phyloP scores from a whole-genome alignment of 2,329 filamentous ascomycete species.

The Chalaropsis ovoidea region DNA sequence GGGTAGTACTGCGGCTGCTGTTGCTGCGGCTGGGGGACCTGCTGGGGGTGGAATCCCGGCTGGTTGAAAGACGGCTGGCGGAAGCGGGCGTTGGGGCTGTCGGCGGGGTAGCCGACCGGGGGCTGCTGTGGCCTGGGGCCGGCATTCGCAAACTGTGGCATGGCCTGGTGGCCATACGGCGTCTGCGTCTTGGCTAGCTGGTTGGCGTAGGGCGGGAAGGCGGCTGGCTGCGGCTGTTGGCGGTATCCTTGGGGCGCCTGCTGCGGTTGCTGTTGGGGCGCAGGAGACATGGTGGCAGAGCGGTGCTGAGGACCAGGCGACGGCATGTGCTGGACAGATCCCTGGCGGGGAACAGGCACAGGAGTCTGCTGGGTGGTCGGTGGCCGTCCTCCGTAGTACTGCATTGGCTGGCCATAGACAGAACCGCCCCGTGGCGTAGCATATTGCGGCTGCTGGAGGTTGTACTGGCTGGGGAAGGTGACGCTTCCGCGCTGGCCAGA shows the following conservation, averaged over 20 bases:
- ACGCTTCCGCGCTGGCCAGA: constrained; percentile 29
- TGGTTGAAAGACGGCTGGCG: constrained; percentile 32
- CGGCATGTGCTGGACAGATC: constrained; percentile 22
- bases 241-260: constrained; percentile 33
- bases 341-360: constrained; percentile 24
- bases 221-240: constrained; percentile 19
- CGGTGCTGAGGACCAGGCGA: constrained; percentile 24
- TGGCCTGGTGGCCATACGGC: constrained; percentile 43
- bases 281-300: constrained; percentile 31
- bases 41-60: constrained; percentile 32
- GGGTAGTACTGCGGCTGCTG: constrained; percentile 31
- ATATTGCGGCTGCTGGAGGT: constrained; percentile 15
- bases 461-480: constrained; percentile 38
- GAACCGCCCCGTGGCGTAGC: constrained; percentile 17
- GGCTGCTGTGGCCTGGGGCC: constrained; percentile 16
- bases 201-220: constrained; percentile 42
- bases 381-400: constrained; percentile 22
- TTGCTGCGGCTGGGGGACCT: constrained; percentile 24
- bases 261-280: constrained; percentile 27
- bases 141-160: constrained; percentile 37
- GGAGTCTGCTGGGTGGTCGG: constrained; percentile 22
- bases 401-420: constrained; percentile 16
- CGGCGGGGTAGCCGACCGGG: constrained; percentile 33
- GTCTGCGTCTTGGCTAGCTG: constrained; percentile 45
- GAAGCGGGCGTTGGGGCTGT: constrained; percentile 38